Conservation (phyloP, 805 yeast species). For the Zygoascus flipseniorum region DNA sequence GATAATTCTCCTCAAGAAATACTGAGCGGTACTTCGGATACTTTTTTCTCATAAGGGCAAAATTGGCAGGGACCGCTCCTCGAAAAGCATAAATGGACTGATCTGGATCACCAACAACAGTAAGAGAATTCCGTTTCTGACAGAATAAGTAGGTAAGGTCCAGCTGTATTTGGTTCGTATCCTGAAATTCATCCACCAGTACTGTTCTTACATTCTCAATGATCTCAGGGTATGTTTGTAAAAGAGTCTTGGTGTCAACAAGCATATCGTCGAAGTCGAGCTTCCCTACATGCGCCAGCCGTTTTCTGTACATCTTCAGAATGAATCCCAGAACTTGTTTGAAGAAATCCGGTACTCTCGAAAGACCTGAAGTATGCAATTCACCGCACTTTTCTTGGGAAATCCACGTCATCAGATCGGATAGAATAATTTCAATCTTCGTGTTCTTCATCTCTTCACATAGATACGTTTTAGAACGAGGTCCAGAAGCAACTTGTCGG, state of each 20-base stretch:
- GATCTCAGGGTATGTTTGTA: constrained; percentile 37
- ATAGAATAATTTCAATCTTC: neutral
- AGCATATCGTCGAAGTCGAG: constrained; percentile 84
- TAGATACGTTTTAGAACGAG: neutral
- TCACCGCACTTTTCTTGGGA: constrained; percentile 1
- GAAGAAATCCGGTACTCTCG: neutral
- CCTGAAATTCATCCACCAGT: constrained; percentile 91
- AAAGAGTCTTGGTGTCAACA: constrained; percentile 42
- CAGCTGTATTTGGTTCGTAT: constrained; percentile 72
- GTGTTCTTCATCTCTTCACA: constrained; percentile 2
- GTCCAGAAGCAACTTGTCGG: neutral
- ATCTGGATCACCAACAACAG: constrained; percentile 95
- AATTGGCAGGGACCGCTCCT: constrained; percentile 65
- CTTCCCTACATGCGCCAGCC: constrained; percentile 33
- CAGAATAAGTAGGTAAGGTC: constrained; percentile 52
- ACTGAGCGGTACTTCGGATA: constrained; percentile 30
- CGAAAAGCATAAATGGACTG: constrained; percentile 90
- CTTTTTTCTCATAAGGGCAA: constrained; percentile 43
- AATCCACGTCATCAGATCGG: neutral
- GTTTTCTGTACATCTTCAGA: constrained; percentile 38
- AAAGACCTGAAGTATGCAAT: neutral
- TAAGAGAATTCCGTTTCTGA: constrained; percentile 33
- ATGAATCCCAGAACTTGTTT: neutral
- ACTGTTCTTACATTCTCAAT: constrained; percentile 54
- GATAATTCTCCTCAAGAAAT: constrained; percentile 59